phyloP scores from a whole-genome alignment of 805 yeast species.

The Metschnikowia kunwiensis region DNA sequence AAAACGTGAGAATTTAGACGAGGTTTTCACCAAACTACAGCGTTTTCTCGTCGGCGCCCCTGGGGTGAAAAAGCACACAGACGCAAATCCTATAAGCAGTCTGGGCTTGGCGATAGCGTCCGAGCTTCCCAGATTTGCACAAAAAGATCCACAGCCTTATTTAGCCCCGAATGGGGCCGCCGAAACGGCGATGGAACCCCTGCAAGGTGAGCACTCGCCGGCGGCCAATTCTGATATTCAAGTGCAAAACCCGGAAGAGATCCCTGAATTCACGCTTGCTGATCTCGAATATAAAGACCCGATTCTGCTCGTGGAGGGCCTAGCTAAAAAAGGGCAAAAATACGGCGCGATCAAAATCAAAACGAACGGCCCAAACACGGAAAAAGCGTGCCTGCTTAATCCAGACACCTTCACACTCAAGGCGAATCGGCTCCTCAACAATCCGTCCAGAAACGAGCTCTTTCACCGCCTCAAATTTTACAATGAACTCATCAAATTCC shows the following conservation, averaged over 20 bases:
- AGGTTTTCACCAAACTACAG: slow-evolving; percentile 5
- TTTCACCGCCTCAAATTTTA: slow-evolving; percentile 48
- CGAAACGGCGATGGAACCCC: background rate
- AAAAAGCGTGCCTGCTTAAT: slow-evolving; percentile 32
- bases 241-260: too few species aligned
- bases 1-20: slow-evolving; percentile 5
- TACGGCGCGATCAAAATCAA: slow-evolving; percentile 76
- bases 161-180: background rate
- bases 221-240: too few species aligned
- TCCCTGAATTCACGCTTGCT: slow-evolving; percentile 54
- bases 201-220: too few species aligned
- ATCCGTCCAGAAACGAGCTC: slow-evolving; percentile 42
- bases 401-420: slow-evolving; percentile 51
- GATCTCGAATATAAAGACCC: slow-evolving; percentile 60
- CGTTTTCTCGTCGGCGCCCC: background rate
- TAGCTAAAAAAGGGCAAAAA: slow-evolving; percentile 48
- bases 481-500: slow-evolving; percentile 43
- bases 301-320: slow-evolving; percentile 55
- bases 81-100: background rate
- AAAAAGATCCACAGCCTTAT: background rate
- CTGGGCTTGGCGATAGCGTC: slow-evolving; percentile 5
- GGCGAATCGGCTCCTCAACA: slow-evolving; percentile 47
- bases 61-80: background rate
- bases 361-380: slow-evolving; percentile 46
- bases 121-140: slow-evolving; percentile 1